Conservation (phyloP, 768 basidiomycete species). For the Tulasnella sp. region DNA sequence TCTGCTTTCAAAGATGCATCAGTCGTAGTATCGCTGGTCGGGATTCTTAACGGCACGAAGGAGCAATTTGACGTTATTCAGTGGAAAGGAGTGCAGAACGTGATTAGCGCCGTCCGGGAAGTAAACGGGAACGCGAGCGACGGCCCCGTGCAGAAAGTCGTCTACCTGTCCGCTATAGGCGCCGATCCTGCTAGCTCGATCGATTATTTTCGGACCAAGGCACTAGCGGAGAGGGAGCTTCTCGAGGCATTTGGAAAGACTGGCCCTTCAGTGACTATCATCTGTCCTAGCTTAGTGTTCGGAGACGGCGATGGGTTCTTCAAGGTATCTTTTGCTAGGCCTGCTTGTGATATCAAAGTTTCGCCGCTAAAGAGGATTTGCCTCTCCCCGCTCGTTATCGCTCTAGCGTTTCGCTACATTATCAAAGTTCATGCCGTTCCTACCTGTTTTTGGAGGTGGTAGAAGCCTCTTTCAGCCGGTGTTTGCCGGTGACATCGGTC, state of each 20-base stretch:
- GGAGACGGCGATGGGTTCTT: conserved; percentile 76
- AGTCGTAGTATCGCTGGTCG: conserved; percentile 64
- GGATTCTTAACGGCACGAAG: conserved; percentile 56
- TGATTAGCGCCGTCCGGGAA: conserved; percentile 51
- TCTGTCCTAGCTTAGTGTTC: conserved; percentile 70
- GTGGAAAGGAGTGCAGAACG: conserved; percentile 61
- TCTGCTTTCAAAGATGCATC: conserved; percentile 53
- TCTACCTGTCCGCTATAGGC: conserved; percentile 73
- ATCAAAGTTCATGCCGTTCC: conserved; percentile 57
- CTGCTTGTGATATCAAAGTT: neutral
- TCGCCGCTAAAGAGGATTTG: neutral
- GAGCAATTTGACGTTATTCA: conserved; percentile 59
- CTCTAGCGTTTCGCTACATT: conserved; percentile 39
- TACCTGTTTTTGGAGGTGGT: conserved; percentile 82
- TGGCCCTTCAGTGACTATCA: conserved; percentile 53
- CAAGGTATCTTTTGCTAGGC: conserved; percentile 44
- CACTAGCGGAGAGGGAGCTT: conserved; percentile 52
- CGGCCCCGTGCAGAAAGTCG: conserved; percentile 42
- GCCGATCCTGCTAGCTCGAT: conserved; percentile 56
- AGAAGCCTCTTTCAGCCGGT: conserved; percentile 50
- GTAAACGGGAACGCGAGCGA: conserved; percentile 38
- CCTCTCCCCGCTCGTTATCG: neutral
- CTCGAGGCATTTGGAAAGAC: conserved; percentile 59
- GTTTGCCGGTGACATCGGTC: conserved; percentile 64
- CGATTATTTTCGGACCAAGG: conserved; percentile 60